Evolutionary conservation across 2,329 filamentous ascomycete genomes (phyloP), one percentile per base, ranked within the genome.

Genomic region (Xylariaceae sp.): DNA sequence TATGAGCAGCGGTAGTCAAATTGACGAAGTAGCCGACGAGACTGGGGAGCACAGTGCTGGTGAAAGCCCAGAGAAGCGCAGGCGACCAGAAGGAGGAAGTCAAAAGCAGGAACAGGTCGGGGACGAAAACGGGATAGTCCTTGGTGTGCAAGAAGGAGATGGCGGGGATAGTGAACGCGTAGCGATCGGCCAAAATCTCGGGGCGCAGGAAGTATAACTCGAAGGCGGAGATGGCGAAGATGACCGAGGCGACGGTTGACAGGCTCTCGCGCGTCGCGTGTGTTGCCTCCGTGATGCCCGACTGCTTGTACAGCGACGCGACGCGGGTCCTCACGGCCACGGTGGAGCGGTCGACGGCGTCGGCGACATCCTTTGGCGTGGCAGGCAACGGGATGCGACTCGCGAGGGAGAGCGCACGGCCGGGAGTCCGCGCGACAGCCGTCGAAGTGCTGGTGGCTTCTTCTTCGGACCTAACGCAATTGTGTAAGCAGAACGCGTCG

Each of bases 21-120:
- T 98, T 98, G 83, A 96, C 89, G 72, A 97, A 96, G 78, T 95
- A 98, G 21, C 90, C 91, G 42, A 86, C 79, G 29, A 89, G 60
- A 48, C 87, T 77, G 1, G 93, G 93, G 23, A 93, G 63, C 43
- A 90, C 67, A 52, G 90, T 73, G 70, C 85, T 89, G 9, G 91
- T 95, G 37, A 87, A 71, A 4, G 85, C 72, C 92, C 93, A 98
- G 19, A 92, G 80, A 7, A 87, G 79, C 52, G 89, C 85, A 0
- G 93, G 89, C 0, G 84, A 87, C 93, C 93, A 98, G 81, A 96
- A 98, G 21, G 83, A 82, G 40, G 82, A 77, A 1, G 89, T 90
- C 40, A 96, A 74, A 7, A 97, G 77, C 26, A 88, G 75, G 73
- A 95, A 96, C 65, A 96, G 79, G 73, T 98, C 90, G 0, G 93